These are phyloP conservation scores for Fusarium guadeloupense DNA, from an alignment of 2,329 filamentous ascomycete genomes.

Conservation along the genomic window DNA sequence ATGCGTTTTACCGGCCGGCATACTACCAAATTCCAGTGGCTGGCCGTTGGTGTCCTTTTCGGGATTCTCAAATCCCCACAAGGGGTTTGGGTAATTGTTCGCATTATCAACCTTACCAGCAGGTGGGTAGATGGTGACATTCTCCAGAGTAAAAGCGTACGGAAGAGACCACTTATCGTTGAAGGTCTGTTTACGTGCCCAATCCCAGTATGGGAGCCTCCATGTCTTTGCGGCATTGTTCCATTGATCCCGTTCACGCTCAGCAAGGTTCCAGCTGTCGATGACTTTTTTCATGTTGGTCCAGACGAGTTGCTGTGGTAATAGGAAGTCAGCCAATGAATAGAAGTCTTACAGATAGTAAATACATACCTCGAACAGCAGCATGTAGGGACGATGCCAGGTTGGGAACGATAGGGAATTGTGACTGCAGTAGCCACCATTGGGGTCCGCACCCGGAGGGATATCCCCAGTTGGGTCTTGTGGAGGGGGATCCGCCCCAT, in stretches of 20 bases:
- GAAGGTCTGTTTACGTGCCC: slow-evolving; percentile 40
- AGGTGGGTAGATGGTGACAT: slow-evolving; percentile 8
- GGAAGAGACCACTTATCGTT: too few relatives aligned
- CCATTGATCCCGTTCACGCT: slow-evolving; percentile 26
- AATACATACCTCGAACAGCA: slow-evolving; percentile 63
- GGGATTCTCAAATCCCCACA: slow-evolving; percentile 13
- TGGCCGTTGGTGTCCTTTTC: slow-evolving; percentile 6
- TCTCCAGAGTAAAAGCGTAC: neutral
- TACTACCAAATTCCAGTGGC: slow-evolving; percentile 19
- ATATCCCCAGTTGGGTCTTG: neutral
- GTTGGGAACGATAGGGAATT: slow-evolving; percentile 67
- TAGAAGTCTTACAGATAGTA: neutral
- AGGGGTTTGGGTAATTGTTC: neutral
- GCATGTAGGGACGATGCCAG: slow-evolving; percentile 74
- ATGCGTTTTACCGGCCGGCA: slow-evolving; percentile 7
- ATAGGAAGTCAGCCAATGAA: neutral
- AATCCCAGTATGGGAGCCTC: slow-evolving; percentile 50
- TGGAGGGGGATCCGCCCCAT: neutral
- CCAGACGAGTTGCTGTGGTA: slow-evolving; percentile 8
- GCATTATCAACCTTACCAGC: neutral
- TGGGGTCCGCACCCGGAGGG: slow-evolving; percentile 6
- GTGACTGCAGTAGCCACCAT: slow-evolving; percentile 69
- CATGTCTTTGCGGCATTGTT: slow-evolving; percentile 42
- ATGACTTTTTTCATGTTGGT: slow-evolving; percentile 15
- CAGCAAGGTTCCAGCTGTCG: neutral